Conservation (phyloP, 2,329 filamentous ascomycete genomes). For the Ceratocystiopsis brevicomis region DNA sequence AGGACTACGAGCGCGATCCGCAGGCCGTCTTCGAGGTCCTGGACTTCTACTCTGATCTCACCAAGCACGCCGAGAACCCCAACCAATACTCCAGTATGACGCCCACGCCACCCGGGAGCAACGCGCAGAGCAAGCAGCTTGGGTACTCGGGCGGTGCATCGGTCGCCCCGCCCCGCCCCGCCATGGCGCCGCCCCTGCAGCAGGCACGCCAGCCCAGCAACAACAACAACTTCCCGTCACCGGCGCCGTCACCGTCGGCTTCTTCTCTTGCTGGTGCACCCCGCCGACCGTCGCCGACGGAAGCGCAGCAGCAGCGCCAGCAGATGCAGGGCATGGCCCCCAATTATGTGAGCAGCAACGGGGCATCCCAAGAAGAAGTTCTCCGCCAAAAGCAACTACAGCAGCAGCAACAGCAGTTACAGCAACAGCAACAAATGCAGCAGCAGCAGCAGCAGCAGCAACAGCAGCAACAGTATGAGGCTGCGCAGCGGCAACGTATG, state of each 20-base stretch:
- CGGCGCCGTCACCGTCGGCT: conserved; percentile 12
- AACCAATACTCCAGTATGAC: conserved; percentile 48
- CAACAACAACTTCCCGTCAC: conserved; percentile 19
- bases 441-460: conserved; percentile 23
- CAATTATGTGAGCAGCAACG: conserved; percentile 28
- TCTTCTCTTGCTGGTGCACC: conserved; percentile 18
- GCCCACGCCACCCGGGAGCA: conserved; percentile 41
- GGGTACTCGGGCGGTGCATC: conserved; percentile 36
- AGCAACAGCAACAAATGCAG: conserved; percentile 6
- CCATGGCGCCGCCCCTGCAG: conserved; percentile 33
- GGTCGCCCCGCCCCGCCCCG: conserved; percentile 51
- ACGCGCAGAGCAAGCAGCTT: conserved; percentile 42
- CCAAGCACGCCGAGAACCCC: conserved; percentile 55
- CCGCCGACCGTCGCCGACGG: conserved; percentile 25
- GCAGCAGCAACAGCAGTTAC: conserved; percentile 18
- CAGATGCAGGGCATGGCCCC: conserved; percentile 38
- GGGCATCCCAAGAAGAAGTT: conserved; percentile 25
- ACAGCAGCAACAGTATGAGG: conserved; percentile 38
- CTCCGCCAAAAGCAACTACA: conserved; percentile 37
- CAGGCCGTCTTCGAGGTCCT: conserved; percentile 67
- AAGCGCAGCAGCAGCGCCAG: conserved; percentile 32
- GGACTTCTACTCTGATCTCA: conserved; percentile 71
- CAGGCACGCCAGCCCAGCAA: conserved; percentile 19
- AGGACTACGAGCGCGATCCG: conserved; percentile 95
- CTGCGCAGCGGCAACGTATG: conserved; percentile 32